Percentiles rank a stretch among this genome's conserved stretches.
Evolutionary conservation across 108 stramenopile species (phyloP).

Genomic region (Skeletonema grethae): DNA sequence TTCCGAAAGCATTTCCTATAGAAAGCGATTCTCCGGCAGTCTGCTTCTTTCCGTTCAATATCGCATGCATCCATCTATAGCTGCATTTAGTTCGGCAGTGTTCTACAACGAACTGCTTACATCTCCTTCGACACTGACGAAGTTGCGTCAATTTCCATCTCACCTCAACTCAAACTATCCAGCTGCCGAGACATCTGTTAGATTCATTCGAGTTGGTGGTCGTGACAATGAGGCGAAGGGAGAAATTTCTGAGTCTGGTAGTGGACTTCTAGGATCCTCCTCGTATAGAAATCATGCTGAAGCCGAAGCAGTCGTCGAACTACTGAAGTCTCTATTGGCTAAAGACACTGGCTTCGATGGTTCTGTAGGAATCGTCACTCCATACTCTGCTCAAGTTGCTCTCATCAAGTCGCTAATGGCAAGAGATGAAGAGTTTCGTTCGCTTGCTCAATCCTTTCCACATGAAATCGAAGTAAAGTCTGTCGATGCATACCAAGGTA

Average conservation of each 20-base stretch:
- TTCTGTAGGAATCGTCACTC: constrained; percentile 93
- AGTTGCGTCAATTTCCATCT: constrained; percentile 55
- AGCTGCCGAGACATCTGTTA: constrained; percentile 42
- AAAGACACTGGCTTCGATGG: constrained; percentile 38
- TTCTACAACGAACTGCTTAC: constrained; percentile 84
- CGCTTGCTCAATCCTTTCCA: constrained; percentile 44
- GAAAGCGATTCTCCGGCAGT: constrained; percentile 82
- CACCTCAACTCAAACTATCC: constrained; percentile 50
- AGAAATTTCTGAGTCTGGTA: constrained; percentile 27
- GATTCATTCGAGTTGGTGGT: constrained; percentile 75
- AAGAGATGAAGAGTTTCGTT: constrained; percentile 50
- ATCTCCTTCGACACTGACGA: constrained; percentile 59
- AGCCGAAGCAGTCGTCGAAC: constrained; percentile 53
- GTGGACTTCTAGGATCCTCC: constrained; percentile 10
- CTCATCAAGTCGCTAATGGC: constrained; percentile 78
- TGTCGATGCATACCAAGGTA: constrained; percentile 94
- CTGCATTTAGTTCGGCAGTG: constrained; percentile 89
- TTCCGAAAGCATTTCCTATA: constrained; percentile 50
- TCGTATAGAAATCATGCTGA: constrained; percentile 72
- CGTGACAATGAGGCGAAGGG: constrained; percentile 68
- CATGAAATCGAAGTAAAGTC: constrained; percentile 84
- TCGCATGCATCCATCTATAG: constrained; percentile 96
- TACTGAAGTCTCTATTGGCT: constrained; percentile 55
- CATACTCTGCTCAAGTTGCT: constrained; percentile 94
- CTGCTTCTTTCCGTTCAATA: constrained; percentile 90